Percentiles rank a stretch among this genome's conserved stretches.
Conservation (phyloP, 176 grass and related monocot species). For the Alloteropsis semialata region DNA sequence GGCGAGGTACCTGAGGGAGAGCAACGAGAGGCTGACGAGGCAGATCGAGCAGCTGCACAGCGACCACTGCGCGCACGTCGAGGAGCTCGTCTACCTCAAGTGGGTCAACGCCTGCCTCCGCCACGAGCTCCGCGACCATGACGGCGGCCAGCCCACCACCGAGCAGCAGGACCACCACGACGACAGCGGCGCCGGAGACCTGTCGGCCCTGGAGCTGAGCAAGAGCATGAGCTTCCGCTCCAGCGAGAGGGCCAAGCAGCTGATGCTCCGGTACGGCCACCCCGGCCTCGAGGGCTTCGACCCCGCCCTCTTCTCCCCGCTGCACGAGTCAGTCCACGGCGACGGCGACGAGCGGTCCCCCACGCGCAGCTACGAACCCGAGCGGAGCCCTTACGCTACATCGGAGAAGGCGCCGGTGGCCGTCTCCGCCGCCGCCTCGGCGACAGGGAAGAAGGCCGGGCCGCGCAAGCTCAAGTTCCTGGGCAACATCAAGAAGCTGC, state of each 20-base stretch:
- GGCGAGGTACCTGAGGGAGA: slow-evolving; percentile 38
- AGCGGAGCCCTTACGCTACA: not conserved
- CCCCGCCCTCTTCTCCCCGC: slow-evolving; percentile 35
- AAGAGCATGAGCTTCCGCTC: slow-evolving; percentile 72
- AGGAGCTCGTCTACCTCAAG: slow-evolving; percentile 91
- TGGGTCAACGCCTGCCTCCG: slow-evolving; percentile 89
- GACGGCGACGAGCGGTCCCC: not conserved
- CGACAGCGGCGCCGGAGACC: not conserved
- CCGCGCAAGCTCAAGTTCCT: slow-evolving; percentile 58
- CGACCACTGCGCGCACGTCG: slow-evolving; percentile 57
- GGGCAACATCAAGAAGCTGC: slow-evolving; percentile 70
- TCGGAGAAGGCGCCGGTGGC: not conserved
- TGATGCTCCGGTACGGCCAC: slow-evolving; percentile 67
- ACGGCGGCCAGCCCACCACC: slow-evolving; percentile 20
- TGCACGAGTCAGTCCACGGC: slow-evolving; percentile 27
- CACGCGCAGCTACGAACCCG: not conserved
- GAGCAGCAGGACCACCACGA: not conserved
- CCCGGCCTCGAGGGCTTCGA: slow-evolving; percentile 38
- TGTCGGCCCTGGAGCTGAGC: slow-evolving; percentile 64
- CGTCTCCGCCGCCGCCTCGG: not conserved
- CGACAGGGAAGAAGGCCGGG: slow-evolving; percentile 15
- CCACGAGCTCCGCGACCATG: slow-evolving; percentile 54
- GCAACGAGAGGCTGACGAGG: slow-evolving; percentile 50
- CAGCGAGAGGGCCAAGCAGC: slow-evolving; percentile 65
- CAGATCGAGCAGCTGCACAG: slow-evolving; percentile 69